These are phyloP conservation scores for Terfezia boudieri DNA, from an alignment of 495 filamentous ascomycete species.

Conservation along the genomic window DNA sequence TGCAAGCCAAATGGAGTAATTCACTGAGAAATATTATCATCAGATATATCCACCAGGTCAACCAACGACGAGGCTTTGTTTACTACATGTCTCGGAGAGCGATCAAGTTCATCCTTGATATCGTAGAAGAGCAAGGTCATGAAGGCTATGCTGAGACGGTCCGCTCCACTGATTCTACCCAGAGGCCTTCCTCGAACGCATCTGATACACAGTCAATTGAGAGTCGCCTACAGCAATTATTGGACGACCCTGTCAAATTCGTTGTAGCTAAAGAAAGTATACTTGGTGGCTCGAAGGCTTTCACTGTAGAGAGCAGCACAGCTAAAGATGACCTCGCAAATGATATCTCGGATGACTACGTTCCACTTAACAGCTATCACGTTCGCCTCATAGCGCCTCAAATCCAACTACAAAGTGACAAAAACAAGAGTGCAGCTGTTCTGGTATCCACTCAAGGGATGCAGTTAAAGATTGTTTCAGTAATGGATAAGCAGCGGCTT, in stretches of 20 bases:
- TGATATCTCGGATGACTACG: constrained; percentile 70
- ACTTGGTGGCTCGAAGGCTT: constrained; percentile 11
- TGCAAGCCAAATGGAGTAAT: constrained; percentile 97
- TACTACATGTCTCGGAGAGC: constrained; percentile 93
- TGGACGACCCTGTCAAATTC: constrained; percentile 65
- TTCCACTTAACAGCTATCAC: constrained; percentile 83
- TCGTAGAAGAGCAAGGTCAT: constrained; percentile 80
- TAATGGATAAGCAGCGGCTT: constrained; percentile 88
- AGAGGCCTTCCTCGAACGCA: constrained; percentile 20
- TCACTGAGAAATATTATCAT: constrained; percentile 85
- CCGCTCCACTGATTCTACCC: constrained; percentile 19
- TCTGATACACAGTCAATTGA: constrained; percentile 16
- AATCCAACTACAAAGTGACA: constrained; percentile 93
- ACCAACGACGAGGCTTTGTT: constrained; percentile 84
- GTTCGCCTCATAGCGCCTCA: constrained; percentile 88
- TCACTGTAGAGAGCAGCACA: constrained; percentile 15
- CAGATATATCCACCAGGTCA: constrained; percentile 91
- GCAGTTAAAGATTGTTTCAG: constrained; percentile 87
- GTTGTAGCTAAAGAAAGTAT: constrained; percentile 45
- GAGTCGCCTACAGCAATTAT: constrained; percentile 65
- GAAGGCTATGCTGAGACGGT: constrained; percentile 26
- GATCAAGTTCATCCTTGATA: constrained; percentile 94
- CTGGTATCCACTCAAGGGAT: constrained; percentile 89
- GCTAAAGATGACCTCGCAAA: constrained; percentile 36
- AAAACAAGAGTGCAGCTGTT: constrained; percentile 79